A percentile compares a stretch with the other conserved stretches of the same genome.
These are phyloP conservation scores for Iberis amara DNA, from an alignment of 441 rosid genomes.

Conservation along the genomic window DNA sequence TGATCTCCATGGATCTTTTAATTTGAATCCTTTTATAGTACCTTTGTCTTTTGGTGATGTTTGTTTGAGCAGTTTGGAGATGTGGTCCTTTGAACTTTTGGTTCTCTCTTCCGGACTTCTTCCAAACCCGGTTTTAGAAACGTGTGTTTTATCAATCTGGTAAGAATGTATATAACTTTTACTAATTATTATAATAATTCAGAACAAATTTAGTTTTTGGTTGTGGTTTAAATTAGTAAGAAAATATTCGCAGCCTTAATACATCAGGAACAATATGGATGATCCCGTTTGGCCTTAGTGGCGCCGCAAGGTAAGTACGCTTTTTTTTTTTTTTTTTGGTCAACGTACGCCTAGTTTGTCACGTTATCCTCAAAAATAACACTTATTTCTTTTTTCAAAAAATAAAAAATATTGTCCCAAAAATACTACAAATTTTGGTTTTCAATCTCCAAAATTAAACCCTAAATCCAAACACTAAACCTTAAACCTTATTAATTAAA, in stretches of 20 bases:
- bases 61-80: conserved; percentile 36
- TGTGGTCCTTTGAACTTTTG: conserved; percentile 52
- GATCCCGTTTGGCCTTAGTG: conserved; percentile 43
- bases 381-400: no score
- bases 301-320: conserved; percentile 40
- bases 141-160: conserved; percentile 51
- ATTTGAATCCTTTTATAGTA: no score
- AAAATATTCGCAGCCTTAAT: conserved; percentile 34
- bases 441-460: no score
- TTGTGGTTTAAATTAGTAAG: background rate
- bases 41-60: background rate
- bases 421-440: no score
- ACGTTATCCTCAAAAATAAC: no score
- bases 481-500: no score
- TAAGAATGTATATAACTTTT: conserved; percentile 10
- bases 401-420: no score
- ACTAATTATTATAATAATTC: no score
- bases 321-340: no score
- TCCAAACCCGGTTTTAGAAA: conserved; percentile 49
- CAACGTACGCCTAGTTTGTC: no score
- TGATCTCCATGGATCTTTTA: no score
- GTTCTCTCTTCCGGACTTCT: conserved; percentile 48
- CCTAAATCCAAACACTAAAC: no score
- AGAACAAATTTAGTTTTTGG: background rate
- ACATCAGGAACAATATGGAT: conserved; percentile 38